phyloP scores from a whole-genome alignment of 1,284 basidiomycete species.

The Puccinia novopanici region DNA sequence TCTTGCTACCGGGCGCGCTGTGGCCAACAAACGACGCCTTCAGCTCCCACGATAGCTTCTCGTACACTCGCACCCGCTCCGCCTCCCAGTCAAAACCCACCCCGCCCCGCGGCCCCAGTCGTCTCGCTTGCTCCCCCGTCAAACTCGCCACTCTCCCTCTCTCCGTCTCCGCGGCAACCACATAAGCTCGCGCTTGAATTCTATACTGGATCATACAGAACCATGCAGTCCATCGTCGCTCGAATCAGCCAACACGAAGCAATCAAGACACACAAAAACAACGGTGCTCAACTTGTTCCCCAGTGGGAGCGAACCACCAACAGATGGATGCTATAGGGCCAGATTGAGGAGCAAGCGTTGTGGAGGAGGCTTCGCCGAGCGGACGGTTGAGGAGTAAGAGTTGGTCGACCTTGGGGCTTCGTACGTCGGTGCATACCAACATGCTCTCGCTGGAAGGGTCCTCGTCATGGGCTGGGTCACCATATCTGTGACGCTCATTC shows the following conservation, averaged over 20 bases:
- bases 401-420: slow-evolving; percentile 45
- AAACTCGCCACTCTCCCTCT: not conserved
- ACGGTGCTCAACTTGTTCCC: slow-evolving; percentile 32
- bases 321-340: slow-evolving; percentile 27
- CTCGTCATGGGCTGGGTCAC: not conserved
- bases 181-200: slow-evolving; percentile 29
- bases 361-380: not conserved
- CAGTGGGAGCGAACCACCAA: slow-evolving; percentile 42
- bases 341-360: slow-evolving; percentile 2
- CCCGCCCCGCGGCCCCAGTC: not conserved
- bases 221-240: not conserved
- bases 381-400: not conserved
- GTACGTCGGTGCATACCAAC: slow-evolving; percentile 27
- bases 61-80: slow-evolving; percentile 28
- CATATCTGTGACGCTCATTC: slow-evolving; percentile 19
- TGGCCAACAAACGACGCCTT: slow-evolving; percentile 20
- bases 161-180: not conserved
- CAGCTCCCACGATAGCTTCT: slow-evolving; percentile 38
- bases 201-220: slow-evolving; percentile 19
- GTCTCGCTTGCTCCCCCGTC: slow-evolving; percentile 1
- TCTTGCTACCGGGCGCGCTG: slow-evolving; percentile 16
- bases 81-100: slow-evolving; percentile 28
- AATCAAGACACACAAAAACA: not conserved
- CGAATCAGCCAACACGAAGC: not conserved
- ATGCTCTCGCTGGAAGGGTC: not conserved